Evolutionary conservation across 139 green algal species (phyloP), one percentile per base, ranked within the genome.

Genomic region (Chlorella sorokiniana): DNA sequence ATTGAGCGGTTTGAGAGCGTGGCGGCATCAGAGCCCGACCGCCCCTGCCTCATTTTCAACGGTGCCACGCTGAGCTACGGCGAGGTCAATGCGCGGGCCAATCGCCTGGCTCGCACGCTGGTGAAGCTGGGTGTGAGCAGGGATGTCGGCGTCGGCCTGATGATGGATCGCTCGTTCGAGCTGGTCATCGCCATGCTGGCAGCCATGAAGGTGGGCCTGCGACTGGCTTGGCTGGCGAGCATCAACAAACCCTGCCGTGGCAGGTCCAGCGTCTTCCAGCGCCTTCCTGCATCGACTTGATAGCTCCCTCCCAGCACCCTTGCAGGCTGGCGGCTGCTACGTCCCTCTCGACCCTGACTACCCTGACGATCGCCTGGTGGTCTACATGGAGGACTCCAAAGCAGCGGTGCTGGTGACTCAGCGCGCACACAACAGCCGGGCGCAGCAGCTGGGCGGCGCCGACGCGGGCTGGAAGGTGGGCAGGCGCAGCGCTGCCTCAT

Each of bases 341-440:
- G 76, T 92, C 31, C 91, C 91, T 0, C 81, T 94, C 76, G 88
- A 92, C 81, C 86, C 91, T 27, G 37, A 44, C 6, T 92, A 91
- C 61, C 89, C 89, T 8, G 37, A 73, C 5, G 83, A 90, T 14
- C 84, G 89, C 9, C 42, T 91, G 45, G 81, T 76, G 18, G 62
- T 59, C 56, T 89, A 90, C 78, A 37, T 91, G 48, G 82, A 89
- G 71, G 89, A 93, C 52, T 45, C 82, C 1, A 25, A n/a, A 16
- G 64, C 59, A 6, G 37, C 41, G 10, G 68, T 22, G 29, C 33
- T 87, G 52, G 38, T 81, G 29, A 82, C 79, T 4, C 69, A 84
- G 40, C 44, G 40, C 44, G 31, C n/a, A 1, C 70, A 56, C 27
- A 42, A 41, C n/a, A 48, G 41, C 45, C 27, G 45, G 64, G 48